Evolutionary conservation across 371 early-diverging fungal species (phyloP).

Genomic region (Mucor saturninus): DNA sequence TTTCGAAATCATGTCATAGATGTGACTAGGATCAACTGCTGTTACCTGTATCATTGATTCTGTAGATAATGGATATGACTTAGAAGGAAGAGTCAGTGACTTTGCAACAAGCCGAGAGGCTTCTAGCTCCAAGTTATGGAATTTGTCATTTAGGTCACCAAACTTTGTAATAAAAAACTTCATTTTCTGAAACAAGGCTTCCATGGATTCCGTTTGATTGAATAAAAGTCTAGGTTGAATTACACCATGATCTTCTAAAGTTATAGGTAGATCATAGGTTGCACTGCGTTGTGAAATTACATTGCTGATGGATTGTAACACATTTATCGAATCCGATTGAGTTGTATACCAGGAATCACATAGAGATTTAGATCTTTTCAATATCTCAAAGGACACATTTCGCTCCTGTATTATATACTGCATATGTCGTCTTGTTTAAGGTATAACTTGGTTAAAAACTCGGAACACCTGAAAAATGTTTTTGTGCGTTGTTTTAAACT

Average conservation of each 20-base stretch:
- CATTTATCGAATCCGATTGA: slow-evolving; percentile 5
- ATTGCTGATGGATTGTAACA: slow-evolving; percentile 22
- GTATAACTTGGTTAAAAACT: too few species aligned
- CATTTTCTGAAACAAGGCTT: slow-evolving; percentile 8
- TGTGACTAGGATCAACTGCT: slow-evolving; percentile 19
- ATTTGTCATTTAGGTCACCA: slow-evolving; percentile 10
- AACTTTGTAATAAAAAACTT: slow-evolving; percentile 5
- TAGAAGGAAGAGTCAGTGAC: neutral
- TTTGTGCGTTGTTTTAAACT: neutral
- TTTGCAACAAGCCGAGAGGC: slow-evolving; percentile 15
- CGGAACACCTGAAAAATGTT: too few species aligned
- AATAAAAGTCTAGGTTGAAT: slow-evolving; percentile 17
- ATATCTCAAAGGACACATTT: slow-evolving; percentile 9
- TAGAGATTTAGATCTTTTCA: slow-evolving; percentile 14
- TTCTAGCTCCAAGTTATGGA: slow-evolving; percentile 16
- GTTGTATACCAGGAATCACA: slow-evolving; percentile 23
- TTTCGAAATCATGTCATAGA: slow-evolving; percentile 16
- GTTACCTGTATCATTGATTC: slow-evolving; percentile 28
- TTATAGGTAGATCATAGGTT: slow-evolving; percentile 12
- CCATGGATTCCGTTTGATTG: slow-evolving; percentile 27
- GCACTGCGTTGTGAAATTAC: slow-evolving; percentile 25
- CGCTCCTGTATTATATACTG: slow-evolving; percentile 28
- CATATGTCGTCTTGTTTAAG: slow-evolving; percentile 3
- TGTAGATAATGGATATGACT: slow-evolving; percentile 23
- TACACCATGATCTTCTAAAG: slow-evolving; percentile 10